Percentiles rank a stretch among this genome's conserved stretches.
phyloP scores from a whole-genome alignment of 1,284 basidiomycete genomes.

The Paramarasmius palmivorus region DNA sequence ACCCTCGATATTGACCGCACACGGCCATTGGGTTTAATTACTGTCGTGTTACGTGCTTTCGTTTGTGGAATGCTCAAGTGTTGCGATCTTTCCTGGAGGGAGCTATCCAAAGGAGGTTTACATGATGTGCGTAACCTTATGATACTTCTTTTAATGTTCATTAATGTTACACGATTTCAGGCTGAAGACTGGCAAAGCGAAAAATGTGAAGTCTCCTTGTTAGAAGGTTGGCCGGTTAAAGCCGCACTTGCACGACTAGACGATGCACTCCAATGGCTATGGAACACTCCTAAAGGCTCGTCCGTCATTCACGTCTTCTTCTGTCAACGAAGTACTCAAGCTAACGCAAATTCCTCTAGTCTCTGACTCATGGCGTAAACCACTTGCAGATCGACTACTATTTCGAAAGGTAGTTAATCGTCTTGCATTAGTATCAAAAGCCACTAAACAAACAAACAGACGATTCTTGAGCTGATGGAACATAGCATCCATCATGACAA shows the following conservation, averaged over 20 bases:
- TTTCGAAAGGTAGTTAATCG: slow-evolving; percentile 53
- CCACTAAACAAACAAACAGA: slow-evolving; percentile 29
- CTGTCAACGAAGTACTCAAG: neutral
- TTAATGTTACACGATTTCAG: slow-evolving; percentile 36
- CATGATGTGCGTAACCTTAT: slow-evolving; percentile 63
- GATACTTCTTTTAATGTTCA: slow-evolving; percentile 4
- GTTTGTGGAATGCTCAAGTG: slow-evolving; percentile 80
- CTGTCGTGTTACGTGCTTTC: slow-evolving; percentile 70
- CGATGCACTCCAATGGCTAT: slow-evolving; percentile 55
- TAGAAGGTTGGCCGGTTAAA: slow-evolving; percentile 66
- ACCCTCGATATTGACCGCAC: slow-evolving; percentile 30
- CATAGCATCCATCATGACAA: slow-evolving; percentile 36
- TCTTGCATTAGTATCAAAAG: neutral
- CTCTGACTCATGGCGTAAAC: slow-evolving; percentile 42
- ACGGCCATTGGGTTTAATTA: slow-evolving; percentile 61
- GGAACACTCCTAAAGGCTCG: slow-evolving; percentile 41
- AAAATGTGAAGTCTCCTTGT: slow-evolving; percentile 80
- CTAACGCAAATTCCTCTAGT: slow-evolving; percentile 28
- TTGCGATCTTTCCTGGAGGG: slow-evolving; percentile 81
- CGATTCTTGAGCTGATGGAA: slow-evolving; percentile 53
- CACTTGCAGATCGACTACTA: slow-evolving; percentile 52
- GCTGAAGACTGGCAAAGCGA: slow-evolving; percentile 88
- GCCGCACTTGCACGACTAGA: slow-evolving; percentile 63
- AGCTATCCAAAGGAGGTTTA: slow-evolving; percentile 71
- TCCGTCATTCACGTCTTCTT: slow-evolving; percentile 11